phyloP scores from a whole-genome alignment of 169 alveolate genomes.

The Cryptosporidium sp. region DNA sequence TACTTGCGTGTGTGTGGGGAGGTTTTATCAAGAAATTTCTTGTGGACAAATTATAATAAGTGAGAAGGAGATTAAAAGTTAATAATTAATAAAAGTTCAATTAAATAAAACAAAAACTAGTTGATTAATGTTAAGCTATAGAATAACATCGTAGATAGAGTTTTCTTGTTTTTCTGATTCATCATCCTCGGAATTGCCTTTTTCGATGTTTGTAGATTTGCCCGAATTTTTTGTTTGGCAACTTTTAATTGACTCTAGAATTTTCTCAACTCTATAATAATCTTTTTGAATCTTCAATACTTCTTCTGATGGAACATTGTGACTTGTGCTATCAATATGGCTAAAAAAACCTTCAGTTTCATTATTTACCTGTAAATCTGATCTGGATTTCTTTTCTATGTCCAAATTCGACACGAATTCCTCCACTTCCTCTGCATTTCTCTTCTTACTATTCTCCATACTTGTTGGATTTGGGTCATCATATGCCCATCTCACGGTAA shows the following conservation, averaged over 20 bases:
- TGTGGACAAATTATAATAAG: neutral
- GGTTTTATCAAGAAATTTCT: neutral
- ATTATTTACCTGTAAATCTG: neutral
- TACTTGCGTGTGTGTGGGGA: neutral
- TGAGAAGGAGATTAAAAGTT: neutral
- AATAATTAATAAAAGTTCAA: neutral
- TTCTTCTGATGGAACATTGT: conserved; percentile 9
- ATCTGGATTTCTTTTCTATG: conserved; percentile 8
- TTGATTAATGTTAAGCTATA: neutral
- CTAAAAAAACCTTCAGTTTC: conserved; percentile 33
- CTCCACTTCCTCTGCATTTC: conserved; percentile 36
- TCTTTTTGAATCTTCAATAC: conserved; percentile 8
- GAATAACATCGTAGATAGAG: conserved; percentile 24
- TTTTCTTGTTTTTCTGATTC: neutral
- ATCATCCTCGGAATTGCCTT: neutral
- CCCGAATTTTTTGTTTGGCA: neutral
- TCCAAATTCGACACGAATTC: neutral
- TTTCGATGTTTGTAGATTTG: neutral
- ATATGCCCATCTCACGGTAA: conserved; percentile 96
- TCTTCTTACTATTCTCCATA: conserved; percentile 31
- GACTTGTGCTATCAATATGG: neutral
- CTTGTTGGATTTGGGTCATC: conserved; percentile 85
- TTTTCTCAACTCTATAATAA: conserved; percentile 30
- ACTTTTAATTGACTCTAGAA: conserved; percentile 29
- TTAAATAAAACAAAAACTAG: neutral